A percentile compares a stretch with the other conserved stretches of the same genome.
These are phyloP conservation scores for Scheffersomyces parashehatae DNA, from an alignment of 1,139 yeast genomes.

Conservation along the genomic window DNA sequence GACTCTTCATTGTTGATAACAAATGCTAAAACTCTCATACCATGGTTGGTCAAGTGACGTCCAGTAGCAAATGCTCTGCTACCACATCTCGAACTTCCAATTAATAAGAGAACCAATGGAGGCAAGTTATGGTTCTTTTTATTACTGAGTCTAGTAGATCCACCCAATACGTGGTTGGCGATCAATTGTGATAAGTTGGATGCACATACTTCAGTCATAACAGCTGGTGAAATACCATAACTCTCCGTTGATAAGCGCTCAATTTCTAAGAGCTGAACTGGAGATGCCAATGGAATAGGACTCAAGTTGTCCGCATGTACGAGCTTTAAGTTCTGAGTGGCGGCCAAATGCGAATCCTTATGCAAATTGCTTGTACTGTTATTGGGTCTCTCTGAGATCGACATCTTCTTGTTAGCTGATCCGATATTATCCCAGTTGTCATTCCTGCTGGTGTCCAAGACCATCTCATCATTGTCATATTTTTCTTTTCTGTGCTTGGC, in stretches of 20 bases:
- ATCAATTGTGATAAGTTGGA: slow-evolving; percentile 64
- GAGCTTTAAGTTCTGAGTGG: slow-evolving; percentile 17
- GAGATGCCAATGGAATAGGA: slow-evolving; percentile 65
- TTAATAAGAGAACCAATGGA: slow-evolving; percentile 70
- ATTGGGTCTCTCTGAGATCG: slow-evolving; percentile 6
- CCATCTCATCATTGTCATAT: slow-evolving; percentile 75
- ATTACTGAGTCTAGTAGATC: slow-evolving; percentile 57
- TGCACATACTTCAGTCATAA: slow-evolving; percentile 72
- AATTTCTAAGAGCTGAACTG: slow-evolving; percentile 79
- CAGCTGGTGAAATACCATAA: slow-evolving; percentile 50
- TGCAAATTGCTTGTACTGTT: slow-evolving; percentile 4
- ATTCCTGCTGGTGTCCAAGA: slow-evolving; percentile 46
- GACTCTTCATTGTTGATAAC: slow-evolving; percentile 32
- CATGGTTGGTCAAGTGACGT: slow-evolving; percentile 75
- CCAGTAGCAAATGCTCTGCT: slow-evolving; percentile 77
- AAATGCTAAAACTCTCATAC: slow-evolving; percentile 65
- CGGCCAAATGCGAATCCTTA: slow-evolving; percentile 1
- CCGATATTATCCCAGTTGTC: slow-evolving; percentile 62
- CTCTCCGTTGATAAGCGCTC: slow-evolving; percentile 60
- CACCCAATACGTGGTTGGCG: slow-evolving; percentile 62
- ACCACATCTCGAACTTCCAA: slow-evolving; percentile 77
- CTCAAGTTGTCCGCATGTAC: slow-evolving; percentile 22
- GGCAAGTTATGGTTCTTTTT: slow-evolving; percentile 70
- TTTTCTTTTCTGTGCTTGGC: slow-evolving; percentile 41
- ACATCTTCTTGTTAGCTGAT: slow-evolving; percentile 4